Base-by-base conservation (phyloP, 805 yeast genomes). In the Saturnispora diversa region DNA sequence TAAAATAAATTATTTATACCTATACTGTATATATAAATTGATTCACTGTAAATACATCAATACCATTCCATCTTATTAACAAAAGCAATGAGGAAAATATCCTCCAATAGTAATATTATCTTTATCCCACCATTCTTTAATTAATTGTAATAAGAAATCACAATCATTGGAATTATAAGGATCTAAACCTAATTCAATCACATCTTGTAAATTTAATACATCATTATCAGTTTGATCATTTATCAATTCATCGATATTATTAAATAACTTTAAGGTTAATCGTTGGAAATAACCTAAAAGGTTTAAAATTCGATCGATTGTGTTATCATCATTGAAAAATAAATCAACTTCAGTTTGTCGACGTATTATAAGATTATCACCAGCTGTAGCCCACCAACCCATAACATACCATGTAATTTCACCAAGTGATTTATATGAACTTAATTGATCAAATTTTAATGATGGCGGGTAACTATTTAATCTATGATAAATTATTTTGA, bases 381-480 rank as follows among this genome's bases (percentile, higher is more conserved):
- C 94, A 1, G 92, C 90, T 23, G 83, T 72, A 3, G 94, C 94
- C 86, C 90, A 84, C 92, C 92, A 84, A 70, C 1, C 87, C 87
- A 40, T 72, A 66, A 83, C 84, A 78, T 1, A 78, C 63, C 30
- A 72, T 63, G 49, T 76, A 79, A 39, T 39, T 27, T 39, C 42
- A 5, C n/a, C 17, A 6, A 51, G 35, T 11, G 44, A 37, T n/a
- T 44, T 40, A 15, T 49, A 46, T 22, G 40, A 47, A 9, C 46
- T 31, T n/a, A 55, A 50, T 6, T 47, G 19, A 40, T 35, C 28
- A 26, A 35, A 30, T n/a, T 41, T 39, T 15, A 24, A 13, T 21
- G 11, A 19, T n/a, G 35, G 32, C 2, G 37, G 31, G 29, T 37
- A n/a, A 9, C 15, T 19, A n/a, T 40, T 38, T 3, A 51, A n/a